Evolutionary conservation across 2,329 filamentous ascomycete species (phyloP).

Genomic region (Geoglossum cookeanum): DNA sequence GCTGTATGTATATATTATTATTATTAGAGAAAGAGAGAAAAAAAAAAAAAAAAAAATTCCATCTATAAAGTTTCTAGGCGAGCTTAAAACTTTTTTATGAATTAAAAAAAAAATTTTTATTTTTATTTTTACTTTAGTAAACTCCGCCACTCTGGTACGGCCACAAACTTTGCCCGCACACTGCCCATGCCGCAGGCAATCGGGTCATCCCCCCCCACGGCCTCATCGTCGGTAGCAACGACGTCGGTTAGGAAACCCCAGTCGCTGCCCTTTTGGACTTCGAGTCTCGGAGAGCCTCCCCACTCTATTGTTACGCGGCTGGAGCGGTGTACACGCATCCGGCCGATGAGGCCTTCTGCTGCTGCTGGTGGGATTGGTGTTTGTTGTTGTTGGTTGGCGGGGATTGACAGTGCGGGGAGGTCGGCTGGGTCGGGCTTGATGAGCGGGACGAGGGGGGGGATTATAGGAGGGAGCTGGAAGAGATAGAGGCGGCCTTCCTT

Average conservation of each 20-base stretch:
- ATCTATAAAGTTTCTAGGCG: too few species aligned
- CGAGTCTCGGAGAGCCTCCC: slow-evolving; percentile 40
- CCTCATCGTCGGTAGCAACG: slow-evolving; percentile 20
- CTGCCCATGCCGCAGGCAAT: slow-evolving; percentile 36
- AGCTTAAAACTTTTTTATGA: too few species aligned
- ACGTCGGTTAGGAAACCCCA: slow-evolving; percentile 42
- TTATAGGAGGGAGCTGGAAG: slow-evolving; percentile 43
- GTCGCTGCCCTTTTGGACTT: slow-evolving; percentile 35
- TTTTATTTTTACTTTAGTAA: too few species aligned
- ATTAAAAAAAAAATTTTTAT: too few species aligned
- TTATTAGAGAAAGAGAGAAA: too few species aligned
- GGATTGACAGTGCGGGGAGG: slow-evolving; percentile 21
- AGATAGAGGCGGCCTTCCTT: slow-evolving; percentile 38
- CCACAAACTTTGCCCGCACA: slow-evolving; percentile 44
- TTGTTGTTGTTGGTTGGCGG: slow-evolving; percentile 12
- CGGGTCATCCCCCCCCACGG: slow-evolving; percentile 18
- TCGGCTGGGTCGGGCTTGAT: slow-evolving; percentile 15
- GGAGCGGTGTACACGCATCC: slow-evolving; percentile 40
- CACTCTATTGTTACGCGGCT: slow-evolving; percentile 42
- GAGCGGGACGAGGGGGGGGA: slow-evolving; percentile 33
- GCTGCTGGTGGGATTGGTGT: slow-evolving; percentile 10
- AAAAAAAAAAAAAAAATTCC: too few species aligned
- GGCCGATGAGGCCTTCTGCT: slow-evolving; percentile 36
- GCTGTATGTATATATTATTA: too few species aligned
- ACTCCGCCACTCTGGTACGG: slow-evolving; percentile 35